phyloP scores from a whole-genome alignment of 192 early-diverging fungal genomes.

The Coemansia sp. region DNA sequence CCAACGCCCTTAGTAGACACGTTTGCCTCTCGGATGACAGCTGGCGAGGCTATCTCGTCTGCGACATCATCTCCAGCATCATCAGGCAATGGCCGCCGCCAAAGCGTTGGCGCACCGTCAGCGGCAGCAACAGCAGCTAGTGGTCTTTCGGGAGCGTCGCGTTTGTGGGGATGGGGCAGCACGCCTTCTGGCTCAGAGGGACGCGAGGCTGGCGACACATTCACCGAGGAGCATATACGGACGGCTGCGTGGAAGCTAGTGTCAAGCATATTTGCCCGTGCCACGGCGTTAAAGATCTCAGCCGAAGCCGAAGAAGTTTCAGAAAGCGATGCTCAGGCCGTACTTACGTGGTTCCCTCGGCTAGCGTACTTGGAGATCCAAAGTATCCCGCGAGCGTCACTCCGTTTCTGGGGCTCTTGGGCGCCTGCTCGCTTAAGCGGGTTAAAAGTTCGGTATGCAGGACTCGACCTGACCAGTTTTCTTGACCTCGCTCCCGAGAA shows the following conservation, averaged over 20 bases:
- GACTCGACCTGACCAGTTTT: conserved; percentile 22
- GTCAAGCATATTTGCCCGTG: conserved; percentile 42
- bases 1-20: conserved; percentile 47
- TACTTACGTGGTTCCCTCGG: conserved; percentile 55
- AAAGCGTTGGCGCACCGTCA: not conserved
- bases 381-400: conserved; percentile 38
- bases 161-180: conserved; percentile 19
- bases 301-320: conserved; percentile 51
- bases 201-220: not conserved
- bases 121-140: not conserved
- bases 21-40: conserved; percentile 41
- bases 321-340: conserved; percentile 40
- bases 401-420: conserved; percentile 48
- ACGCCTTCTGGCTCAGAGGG: not conserved
- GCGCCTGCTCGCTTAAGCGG: conserved; percentile 17
- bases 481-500: conserved; percentile 13
- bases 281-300: conserved; percentile 45
- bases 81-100: not conserved
- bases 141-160: not conserved
- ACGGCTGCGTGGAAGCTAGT: conserved; percentile 47
- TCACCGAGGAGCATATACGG: conserved; percentile 20
- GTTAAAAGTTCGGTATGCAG: conserved; percentile 37
- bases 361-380: conserved; percentile 48
- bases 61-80: not conserved
- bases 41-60: conserved; percentile 24